Conservation (phyloP, 2,329 filamentous ascomycete genomes). For the Aspergillus ibericus region DNA sequence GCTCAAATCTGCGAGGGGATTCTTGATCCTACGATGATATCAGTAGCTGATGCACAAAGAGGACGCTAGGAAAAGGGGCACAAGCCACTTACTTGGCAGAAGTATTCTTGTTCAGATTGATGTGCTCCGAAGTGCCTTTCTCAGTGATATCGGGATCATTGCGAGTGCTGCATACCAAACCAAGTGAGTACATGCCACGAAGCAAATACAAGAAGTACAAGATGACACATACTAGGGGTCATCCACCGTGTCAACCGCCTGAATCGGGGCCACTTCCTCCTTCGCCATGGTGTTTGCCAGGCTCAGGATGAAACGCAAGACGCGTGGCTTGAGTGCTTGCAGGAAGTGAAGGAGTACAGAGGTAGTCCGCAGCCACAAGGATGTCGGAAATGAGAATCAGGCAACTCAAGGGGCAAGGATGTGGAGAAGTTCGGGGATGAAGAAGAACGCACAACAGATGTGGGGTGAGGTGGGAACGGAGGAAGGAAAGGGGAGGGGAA, state of each 20-base stretch:
- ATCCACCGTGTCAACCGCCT: not conserved
- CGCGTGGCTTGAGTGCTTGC: not conserved
- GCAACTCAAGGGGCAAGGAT: not conserved
- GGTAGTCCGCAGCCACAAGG: not conserved
- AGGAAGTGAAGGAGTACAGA: not conserved
- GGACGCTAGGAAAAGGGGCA: not conserved
- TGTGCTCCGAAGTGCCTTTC: constrained; percentile 23
- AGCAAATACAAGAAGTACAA: not conserved
- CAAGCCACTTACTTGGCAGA: constrained; percentile 27
- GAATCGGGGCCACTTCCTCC: constrained; percentile 6
- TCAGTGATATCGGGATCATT: constrained; percentile 20
- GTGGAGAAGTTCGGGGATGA: not conserved
- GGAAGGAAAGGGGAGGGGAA: not conserved
- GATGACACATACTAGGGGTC: constrained; percentile 15
- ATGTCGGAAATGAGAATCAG: not conserved
- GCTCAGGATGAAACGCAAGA: not conserved
- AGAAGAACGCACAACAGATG: constrained; percentile 8
- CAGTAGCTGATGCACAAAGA: not conserved
- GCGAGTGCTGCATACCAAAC: constrained; percentile 8
- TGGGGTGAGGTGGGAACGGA: constrained; percentile 3
- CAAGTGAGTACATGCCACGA: not conserved
- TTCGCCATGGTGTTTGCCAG: constrained; percentile 17
- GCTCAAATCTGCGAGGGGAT: constrained; percentile 46
- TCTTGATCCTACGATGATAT: constrained; percentile 42
- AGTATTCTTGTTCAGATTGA: constrained; percentile 31